Evolutionary conservation across 768 basidiomycete genomes (phyloP).

Genomic region (Phaffia tasmanica): DNA sequence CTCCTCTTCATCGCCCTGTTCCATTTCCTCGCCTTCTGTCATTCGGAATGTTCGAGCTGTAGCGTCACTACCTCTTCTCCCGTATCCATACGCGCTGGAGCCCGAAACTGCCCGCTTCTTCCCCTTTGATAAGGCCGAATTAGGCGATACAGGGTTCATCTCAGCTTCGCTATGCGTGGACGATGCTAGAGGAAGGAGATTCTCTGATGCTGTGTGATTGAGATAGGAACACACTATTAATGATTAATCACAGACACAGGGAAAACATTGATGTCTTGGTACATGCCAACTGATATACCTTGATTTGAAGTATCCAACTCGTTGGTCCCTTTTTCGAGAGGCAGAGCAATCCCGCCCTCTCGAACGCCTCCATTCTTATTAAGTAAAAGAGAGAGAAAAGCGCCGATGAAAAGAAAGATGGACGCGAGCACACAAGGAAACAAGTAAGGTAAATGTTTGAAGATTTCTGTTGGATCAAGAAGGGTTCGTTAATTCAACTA

Average conservation of each 20-base stretch:
- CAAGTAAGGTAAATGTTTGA: slow-evolving; percentile 76
- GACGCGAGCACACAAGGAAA: slow-evolving; percentile 52
- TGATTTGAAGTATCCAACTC: not conserved
- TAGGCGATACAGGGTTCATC: slow-evolving; percentile 36
- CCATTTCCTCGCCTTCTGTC: slow-evolving; percentile 31
- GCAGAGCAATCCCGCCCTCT: slow-evolving; percentile 70
- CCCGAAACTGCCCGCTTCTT: slow-evolving; percentile 28
- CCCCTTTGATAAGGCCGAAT: slow-evolving; percentile 43
- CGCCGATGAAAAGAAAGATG: slow-evolving; percentile 54
- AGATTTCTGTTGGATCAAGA: slow-evolving; percentile 41
- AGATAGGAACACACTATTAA: too few relatives aligned
- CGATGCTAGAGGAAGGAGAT: not conserved
- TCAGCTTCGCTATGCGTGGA: not conserved
- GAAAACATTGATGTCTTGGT: slow-evolving; percentile 27
- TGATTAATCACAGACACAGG: too few relatives aligned
- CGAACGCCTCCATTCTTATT: slow-evolving; percentile 82
- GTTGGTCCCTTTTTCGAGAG: slow-evolving; percentile 54
- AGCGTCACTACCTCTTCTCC: slow-evolving; percentile 25
- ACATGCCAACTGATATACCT: not conserved
- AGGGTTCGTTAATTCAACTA: not conserved
- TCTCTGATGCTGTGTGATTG: too few relatives aligned
- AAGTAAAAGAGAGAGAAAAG: slow-evolving; percentile 75
- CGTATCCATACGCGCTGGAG: slow-evolving; percentile 46
- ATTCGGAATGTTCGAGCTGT: slow-evolving; percentile 29
- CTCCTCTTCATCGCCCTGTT: slow-evolving; percentile 35